Percentiles rank a stretch among this genome's conserved stretches.
phyloP scores from a whole-genome alignment of 31 red algal species.

The Porphyra umbilicalis region DNA sequence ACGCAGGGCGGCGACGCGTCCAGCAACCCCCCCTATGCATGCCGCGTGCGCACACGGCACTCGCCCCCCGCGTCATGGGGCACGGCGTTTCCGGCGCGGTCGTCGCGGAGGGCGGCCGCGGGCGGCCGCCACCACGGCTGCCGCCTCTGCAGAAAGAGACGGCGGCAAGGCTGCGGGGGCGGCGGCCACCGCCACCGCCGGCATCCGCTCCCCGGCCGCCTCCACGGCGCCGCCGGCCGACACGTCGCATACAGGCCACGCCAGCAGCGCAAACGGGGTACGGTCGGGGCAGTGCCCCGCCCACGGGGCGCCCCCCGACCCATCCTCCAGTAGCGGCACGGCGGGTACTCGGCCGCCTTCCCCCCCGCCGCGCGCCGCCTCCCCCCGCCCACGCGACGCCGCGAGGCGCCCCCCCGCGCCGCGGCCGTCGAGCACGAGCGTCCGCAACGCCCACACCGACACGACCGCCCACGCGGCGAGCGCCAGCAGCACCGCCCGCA shows the following conservation, averaged over 20 bases:
- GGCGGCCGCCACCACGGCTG: not conserved
- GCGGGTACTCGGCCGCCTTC: no score
- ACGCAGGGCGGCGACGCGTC: not conserved
- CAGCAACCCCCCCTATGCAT: not conserved
- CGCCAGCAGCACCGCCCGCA: not conserved
- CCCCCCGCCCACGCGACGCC: not conserved
- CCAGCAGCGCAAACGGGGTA: not conserved
- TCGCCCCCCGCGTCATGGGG: not conserved
- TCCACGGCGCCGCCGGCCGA: not conserved
- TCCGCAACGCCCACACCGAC: not conserved
- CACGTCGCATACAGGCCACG: not conserved
- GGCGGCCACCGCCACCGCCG: no score
- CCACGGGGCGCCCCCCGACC: no score
- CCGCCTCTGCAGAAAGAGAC: not conserved
- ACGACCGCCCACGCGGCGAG: not conserved
- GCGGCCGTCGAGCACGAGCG: not conserved
- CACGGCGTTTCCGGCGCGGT: not conserved
- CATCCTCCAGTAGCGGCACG: no score
- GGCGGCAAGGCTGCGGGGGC: not conserved
- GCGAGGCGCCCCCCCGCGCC: not conserved
- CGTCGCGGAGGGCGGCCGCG: not conserved
- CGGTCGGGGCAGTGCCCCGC: no score
- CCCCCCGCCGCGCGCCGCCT: not conserved
- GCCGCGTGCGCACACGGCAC: no score
- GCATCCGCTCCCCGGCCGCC: not conserved